phyloP scores from a whole-genome alignment of 352 stramenopile species.

The Halophytophthora batemanensis region DNA sequence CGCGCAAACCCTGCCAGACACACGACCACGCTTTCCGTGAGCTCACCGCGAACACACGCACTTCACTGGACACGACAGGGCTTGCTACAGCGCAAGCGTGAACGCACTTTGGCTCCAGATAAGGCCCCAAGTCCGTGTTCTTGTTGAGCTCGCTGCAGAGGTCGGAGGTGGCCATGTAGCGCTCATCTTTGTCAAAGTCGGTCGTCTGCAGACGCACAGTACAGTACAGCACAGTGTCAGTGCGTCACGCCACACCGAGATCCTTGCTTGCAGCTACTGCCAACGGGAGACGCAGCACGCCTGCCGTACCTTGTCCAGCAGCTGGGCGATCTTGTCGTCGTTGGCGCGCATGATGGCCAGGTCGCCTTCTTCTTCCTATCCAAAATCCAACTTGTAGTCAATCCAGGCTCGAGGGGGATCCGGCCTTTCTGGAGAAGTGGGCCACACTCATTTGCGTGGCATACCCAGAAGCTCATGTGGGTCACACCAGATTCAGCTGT shows the following conservation, averaged over 20 bases:
- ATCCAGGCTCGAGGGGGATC: conserved; percentile 18
- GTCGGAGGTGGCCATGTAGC: conserved; percentile 99
- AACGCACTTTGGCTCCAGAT: conserved; percentile 82
- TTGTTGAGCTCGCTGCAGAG: conserved; percentile 96
- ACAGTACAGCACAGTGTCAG: background rate
- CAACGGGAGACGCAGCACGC: background rate
- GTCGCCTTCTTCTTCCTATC: background rate
- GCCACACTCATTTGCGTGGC: background rate
- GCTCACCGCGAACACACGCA: background rate
- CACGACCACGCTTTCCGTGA: background rate
- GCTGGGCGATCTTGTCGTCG: conserved; percentile 73
- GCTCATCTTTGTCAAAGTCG: conserved; percentile 97
- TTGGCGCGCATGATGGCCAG: conserved; percentile 52
- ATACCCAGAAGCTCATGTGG: conserved; percentile 4
- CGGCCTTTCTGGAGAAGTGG: conserved; percentile 5
- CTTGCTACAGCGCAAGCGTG: background rate
- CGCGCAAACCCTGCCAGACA: conserved; percentile 85
- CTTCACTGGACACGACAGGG: background rate
- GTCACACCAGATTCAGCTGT: background rate
- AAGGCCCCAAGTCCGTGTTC: conserved; percentile 85
- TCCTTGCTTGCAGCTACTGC: too few species aligned
- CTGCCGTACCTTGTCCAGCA: conserved; percentile 74
- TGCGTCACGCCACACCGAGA: background rate
- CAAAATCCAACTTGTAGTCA: conserved; percentile 14
- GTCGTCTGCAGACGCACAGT: conserved; percentile 46